A percentile compares a stretch with the other conserved stretches of the same genome.
Conservation (phyloP, 2,329 filamentous ascomycete species). For the Venturia asperata region DNA sequence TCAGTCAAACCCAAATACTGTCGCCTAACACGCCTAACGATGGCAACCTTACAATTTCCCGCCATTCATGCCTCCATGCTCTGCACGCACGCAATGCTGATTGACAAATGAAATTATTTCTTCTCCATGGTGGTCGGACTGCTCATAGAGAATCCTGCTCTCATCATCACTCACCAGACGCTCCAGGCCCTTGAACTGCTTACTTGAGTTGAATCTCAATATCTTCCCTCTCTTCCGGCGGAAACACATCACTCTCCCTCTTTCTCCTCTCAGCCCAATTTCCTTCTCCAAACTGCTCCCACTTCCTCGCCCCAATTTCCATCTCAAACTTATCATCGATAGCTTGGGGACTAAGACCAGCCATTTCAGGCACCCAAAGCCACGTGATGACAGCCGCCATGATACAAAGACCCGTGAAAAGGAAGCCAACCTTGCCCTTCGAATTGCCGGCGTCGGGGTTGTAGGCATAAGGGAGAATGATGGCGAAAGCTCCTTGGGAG, state of each 20-base stretch:
- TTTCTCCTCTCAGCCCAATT: neutral
- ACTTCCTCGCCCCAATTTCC: neutral
- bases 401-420: slow-evolving; percentile 33
- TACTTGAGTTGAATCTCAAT: neutral
- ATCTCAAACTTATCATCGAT: slow-evolving; percentile 40
- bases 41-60: neutral
- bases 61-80: neutral
- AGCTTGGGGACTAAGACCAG: slow-evolving; percentile 41
- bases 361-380: slow-evolving; percentile 48
- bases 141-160: neutral
- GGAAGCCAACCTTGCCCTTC: slow-evolving; percentile 37
- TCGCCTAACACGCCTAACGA: neutral
- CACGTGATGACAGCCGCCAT: slow-evolving; percentile 36
- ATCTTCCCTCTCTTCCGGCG: neutral
- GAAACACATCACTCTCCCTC: neutral
- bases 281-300: neutral
- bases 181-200: neutral
- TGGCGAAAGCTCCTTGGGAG: slow-evolving; percentile 37
- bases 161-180: neutral
- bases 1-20: neutral
- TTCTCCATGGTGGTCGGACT: neutral
- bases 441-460: slow-evolving; percentile 41
- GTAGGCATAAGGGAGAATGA: slow-evolving; percentile 47
- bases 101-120: neutral
- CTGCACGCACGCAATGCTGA: neutral